These are phyloP conservation scores for Boletus mariae DNA, from an alignment of 1,284 basidiomycete genomes.

Conservation along the genomic window DNA sequence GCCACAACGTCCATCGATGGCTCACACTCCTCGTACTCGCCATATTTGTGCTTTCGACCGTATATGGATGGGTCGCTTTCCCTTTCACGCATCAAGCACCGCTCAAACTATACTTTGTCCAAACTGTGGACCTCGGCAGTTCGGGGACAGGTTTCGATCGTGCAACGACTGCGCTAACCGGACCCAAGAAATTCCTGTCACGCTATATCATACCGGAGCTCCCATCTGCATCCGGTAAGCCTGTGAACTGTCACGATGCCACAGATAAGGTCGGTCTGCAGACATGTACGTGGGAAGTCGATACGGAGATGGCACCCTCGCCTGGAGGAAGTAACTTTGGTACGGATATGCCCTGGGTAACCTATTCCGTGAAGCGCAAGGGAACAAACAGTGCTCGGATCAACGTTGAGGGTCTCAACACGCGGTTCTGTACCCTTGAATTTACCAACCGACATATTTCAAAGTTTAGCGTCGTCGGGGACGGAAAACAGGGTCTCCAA, in stretches of 20 bases:
- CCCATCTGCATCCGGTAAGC: constrained; percentile 46
- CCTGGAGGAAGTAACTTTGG: constrained; percentile 22
- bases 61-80: constrained; percentile 47
- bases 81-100: constrained; percentile 62
- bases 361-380: constrained; percentile 34
- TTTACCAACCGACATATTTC: constrained; percentile 50
- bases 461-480: constrained; percentile 38
- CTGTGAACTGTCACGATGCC: constrained; percentile 19
- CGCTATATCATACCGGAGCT: constrained; percentile 45
- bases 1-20: constrained; percentile 48
- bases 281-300: constrained; percentile 40
- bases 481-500: constrained; percentile 38
- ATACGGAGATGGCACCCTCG: constrained; percentile 29
- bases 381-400: constrained; percentile 43
- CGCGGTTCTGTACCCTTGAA: constrained; percentile 60
- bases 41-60: constrained; percentile 43
- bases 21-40: constrained; percentile 42
- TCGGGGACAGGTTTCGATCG: constrained; percentile 18
- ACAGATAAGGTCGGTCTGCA: constrained; percentile 26
- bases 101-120: constrained; percentile 67
- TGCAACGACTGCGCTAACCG: constrained; percentile 43
- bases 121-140: constrained; percentile 46
- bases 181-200: constrained; percentile 44
- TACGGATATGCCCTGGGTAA: constrained; percentile 30
- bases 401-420: constrained; percentile 51